A percentile compares a stretch with the other conserved stretches of the same genome.
These are phyloP conservation scores for Phytopythium vexans DNA, from an alignment of 352 stramenopile species.

Conservation along the genomic window DNA sequence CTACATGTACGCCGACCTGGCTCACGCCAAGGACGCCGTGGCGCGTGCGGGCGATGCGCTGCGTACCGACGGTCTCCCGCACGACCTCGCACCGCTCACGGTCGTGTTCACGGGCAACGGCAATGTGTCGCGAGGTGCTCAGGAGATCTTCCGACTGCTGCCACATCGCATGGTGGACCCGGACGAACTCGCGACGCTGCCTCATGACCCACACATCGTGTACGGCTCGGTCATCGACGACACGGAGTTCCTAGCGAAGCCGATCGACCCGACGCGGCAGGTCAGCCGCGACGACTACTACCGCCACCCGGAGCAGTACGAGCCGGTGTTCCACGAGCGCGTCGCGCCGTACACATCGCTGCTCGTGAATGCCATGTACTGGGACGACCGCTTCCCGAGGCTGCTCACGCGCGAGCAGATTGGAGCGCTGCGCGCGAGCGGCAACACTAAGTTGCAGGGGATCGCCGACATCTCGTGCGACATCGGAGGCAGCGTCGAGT, in stretches of 20 bases:
- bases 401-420: constrained; percentile 92
- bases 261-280: too few relatives aligned
- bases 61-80: constrained; percentile 63
- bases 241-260: too few relatives aligned
- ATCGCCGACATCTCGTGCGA: constrained; percentile 96
- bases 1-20: constrained; percentile 94
- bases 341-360: constrained; percentile 91
- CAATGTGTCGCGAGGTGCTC: constrained; percentile 93
- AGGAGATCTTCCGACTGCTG: constrained; percentile 94
- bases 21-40: constrained; percentile 86
- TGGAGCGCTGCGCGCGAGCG: constrained; percentile 45
- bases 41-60: constrained; percentile 83
- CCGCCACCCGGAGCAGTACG: constrained; percentile 88
- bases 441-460: constrained; percentile 84
- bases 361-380: constrained; percentile 97
- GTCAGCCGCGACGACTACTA: constrained; percentile 85
- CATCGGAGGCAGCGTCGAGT: constrained; percentile 92
- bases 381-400: constrained; percentile 93
- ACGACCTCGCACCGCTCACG: constrained; percentile 76
- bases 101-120: constrained; percentile 94
- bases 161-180: constrained; percentile 92
- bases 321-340: constrained; percentile 87
- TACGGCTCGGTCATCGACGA: constrained; percentile 71
- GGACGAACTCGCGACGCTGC: constrained; percentile 80
- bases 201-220: constrained; percentile 52